phyloP scores from a whole-genome alignment of 2,329 filamentous ascomycete species.

The Cladobotryum mycophilum region DNA sequence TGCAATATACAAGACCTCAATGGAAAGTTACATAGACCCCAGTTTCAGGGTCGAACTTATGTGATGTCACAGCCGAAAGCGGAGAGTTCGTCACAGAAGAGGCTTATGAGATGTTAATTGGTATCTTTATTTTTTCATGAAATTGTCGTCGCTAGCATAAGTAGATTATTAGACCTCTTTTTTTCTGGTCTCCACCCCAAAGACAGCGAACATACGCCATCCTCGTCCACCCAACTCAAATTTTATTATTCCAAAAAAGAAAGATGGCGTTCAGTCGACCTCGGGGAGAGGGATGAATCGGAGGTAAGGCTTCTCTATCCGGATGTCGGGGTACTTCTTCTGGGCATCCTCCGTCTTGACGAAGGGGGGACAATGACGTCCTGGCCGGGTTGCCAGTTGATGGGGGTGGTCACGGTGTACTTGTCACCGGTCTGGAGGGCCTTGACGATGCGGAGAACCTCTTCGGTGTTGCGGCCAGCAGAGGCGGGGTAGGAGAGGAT shows the following conservation, averaged over 20 bases:
- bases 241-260: constrained; percentile 5
- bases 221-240: background rate
- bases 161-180: background rate
- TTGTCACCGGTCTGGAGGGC: constrained; percentile 79
- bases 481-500: constrained; percentile 90
- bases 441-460: constrained; percentile 74
- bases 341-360: constrained; percentile 80
- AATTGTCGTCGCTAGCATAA: constrained; percentile 1
- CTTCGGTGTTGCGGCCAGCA: constrained; percentile 75
- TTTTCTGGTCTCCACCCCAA: background rate
- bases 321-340: constrained; percentile 76
- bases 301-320: constrained; percentile 65
- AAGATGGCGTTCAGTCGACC: constrained; percentile 29
- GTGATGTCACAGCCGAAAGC: no score
- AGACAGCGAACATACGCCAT: no score
- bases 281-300: constrained; percentile 63
- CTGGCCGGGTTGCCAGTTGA: constrained; percentile 84
- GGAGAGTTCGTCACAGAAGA: no score
- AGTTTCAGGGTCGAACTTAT: no score
- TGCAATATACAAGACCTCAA: no score
- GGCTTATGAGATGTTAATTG: background rate
- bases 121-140: background rate
- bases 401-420: constrained; percentile 80
- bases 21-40: no score
- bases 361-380: constrained; percentile 87